phyloP scores from a whole-genome alignment of 306 rosid genomes.

The Pyrus communis region DNA sequence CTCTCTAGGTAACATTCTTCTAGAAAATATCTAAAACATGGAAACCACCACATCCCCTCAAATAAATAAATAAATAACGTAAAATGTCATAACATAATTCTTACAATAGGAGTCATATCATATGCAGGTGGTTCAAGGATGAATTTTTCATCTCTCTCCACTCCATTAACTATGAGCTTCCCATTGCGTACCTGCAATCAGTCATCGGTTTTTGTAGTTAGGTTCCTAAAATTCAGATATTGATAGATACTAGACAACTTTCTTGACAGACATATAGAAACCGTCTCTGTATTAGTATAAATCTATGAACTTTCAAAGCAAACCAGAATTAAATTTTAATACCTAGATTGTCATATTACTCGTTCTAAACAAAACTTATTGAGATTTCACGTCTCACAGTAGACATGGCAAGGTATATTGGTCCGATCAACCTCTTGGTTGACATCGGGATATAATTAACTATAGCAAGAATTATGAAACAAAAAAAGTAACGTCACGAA shows the following conservation, averaged over 20 bases:
- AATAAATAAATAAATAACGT: background rate
- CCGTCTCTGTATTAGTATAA: background rate
- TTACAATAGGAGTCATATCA: constrained; percentile 78
- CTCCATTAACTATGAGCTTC: constrained; percentile 81
- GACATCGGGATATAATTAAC: background rate
- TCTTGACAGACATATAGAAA: background rate
- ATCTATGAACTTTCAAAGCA: background rate
- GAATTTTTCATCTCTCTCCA: constrained; percentile 80
- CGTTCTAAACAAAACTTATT: background rate
- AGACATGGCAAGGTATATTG: background rate
- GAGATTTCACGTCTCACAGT: background rate
- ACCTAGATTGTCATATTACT: background rate
- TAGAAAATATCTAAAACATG: background rate
- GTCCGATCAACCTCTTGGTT: background rate
- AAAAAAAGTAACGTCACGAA: background rate
- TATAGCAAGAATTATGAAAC: background rate
- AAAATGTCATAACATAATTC: constrained; percentile 12
- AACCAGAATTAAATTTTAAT: background rate
- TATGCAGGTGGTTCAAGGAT: constrained; percentile 72
- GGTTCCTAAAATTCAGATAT: background rate
- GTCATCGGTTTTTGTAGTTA: background rate
- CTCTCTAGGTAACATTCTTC: background rate
- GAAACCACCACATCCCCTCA: background rate
- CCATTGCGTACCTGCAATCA: constrained; percentile 77
- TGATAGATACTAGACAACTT: background rate